Conservation (phyloP, 495 filamentous ascomycete species). For the Bathelium albidoporum region DNA sequence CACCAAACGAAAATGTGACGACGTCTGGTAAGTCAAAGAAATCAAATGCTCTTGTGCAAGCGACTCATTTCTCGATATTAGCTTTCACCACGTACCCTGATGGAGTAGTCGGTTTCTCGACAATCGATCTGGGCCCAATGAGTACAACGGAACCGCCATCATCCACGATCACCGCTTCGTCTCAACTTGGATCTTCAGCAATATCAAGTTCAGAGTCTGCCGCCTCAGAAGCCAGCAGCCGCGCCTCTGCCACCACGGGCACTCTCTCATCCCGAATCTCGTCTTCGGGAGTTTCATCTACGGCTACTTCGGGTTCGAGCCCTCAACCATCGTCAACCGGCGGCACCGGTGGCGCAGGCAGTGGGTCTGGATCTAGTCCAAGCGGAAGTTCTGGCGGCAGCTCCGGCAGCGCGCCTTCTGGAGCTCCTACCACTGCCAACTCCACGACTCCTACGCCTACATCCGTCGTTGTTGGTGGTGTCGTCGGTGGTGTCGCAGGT, state of each 20-base stretch:
- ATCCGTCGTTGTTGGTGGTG: constrained; percentile 20
- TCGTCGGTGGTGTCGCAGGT: constrained; percentile 23
- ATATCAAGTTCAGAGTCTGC: background rate
- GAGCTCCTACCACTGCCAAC: background rate
- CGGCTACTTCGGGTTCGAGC: background rate
- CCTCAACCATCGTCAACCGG: background rate
- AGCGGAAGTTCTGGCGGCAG: background rate
- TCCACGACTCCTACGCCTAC: constrained; percentile 11
- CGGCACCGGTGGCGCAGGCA: background rate
- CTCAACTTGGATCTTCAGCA: background rate
- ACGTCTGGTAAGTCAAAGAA: background rate
- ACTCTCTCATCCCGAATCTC: background rate
- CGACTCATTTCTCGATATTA: background rate
- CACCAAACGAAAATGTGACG: background rate
- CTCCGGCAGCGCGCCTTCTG: background rate
- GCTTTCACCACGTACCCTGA: background rate
- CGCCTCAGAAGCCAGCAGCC: background rate
- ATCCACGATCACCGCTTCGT: background rate
- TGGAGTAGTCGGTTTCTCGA: background rate
- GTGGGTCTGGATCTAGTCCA: background rate
- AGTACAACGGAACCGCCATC: background rate
- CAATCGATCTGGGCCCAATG: background rate
- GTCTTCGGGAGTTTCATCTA: background rate
- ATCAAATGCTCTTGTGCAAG: background rate
- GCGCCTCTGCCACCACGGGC: background rate